Percentiles rank a stretch among this genome's conserved stretches.
These are phyloP conservation scores for Fraxinus greggii DNA, from an alignment of 305 asterid genomes.

Conservation along the genomic window DNA sequence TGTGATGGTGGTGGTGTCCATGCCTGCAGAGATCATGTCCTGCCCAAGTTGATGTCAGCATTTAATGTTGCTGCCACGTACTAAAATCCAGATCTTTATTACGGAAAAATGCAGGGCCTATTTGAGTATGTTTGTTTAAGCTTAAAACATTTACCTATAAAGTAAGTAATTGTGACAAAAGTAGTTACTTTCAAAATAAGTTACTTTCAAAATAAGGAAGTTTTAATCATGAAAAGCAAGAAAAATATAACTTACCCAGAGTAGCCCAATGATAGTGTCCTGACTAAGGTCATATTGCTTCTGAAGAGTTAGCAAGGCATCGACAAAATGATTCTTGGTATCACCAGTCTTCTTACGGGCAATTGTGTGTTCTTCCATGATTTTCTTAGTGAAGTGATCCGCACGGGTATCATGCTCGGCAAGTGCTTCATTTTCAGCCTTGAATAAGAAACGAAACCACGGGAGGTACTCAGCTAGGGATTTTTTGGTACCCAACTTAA, in stretches of 20 bases:
- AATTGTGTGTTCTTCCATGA: slow-evolving; percentile 34
- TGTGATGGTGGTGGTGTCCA: slow-evolving; percentile 35
- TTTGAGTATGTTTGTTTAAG: not conserved
- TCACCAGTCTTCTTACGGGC: slow-evolving; percentile 31
- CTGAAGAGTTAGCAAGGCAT: slow-evolving; percentile 33
- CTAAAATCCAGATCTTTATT: not conserved
- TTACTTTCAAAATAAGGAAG: not conserved
- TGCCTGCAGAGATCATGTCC: slow-evolving; percentile 43
- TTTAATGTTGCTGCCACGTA: not conserved
- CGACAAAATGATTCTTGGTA: slow-evolving; percentile 34
- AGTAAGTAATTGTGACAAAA: not conserved
- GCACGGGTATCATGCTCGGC: slow-evolving; percentile 23
- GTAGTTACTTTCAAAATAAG: not conserved
- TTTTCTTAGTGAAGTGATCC: slow-evolving; percentile 25
- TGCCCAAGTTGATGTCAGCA: slow-evolving; percentile 17
- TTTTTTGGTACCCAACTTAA: slow-evolving; percentile 23
- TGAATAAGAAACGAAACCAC: slow-evolving; percentile 30
- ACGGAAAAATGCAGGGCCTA: not conserved
- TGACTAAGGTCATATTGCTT: slow-evolving; percentile 32
- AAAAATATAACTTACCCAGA: slow-evolving; percentile 26
- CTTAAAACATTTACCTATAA: not conserved
- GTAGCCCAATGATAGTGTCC: slow-evolving; percentile 32
- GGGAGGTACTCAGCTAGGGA: slow-evolving; percentile 32
- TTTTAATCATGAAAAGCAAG: not conserved
- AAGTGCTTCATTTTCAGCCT: slow-evolving; percentile 25